Evolutionary conservation across 345 rosid species (phyloP).

Genomic region (Brassica nigra): DNA sequence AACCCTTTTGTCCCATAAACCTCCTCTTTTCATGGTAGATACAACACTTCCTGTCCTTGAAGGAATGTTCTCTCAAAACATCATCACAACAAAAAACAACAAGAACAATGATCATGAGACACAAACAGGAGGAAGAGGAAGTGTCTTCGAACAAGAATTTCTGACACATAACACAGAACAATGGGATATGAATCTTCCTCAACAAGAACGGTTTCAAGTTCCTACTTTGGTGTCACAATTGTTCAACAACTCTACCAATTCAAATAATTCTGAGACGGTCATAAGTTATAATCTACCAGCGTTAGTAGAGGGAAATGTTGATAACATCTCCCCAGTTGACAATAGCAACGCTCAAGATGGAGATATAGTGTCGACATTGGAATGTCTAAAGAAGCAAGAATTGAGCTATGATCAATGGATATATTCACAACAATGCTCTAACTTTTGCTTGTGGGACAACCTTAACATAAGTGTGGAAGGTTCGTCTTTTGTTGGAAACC

Average conservation of each 20-base stretch:
- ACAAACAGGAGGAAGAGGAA: conserved; percentile 40
- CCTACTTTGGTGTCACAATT: conserved; percentile 41
- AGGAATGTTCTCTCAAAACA: conserved; percentile 47
- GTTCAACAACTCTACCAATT: conserved; percentile 45
- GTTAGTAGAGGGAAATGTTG: conserved; percentile 61
- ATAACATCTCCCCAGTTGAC: conserved; percentile 41
- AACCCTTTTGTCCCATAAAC: conserved; percentile 52
- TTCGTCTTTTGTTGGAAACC: conserved; percentile 51
- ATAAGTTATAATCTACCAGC: conserved; percentile 62
- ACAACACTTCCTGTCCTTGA: conserved; percentile 42
- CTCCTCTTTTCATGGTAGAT: conserved; percentile 75
- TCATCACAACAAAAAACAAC: conserved; percentile 34
- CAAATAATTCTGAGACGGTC: conserved; percentile 31
- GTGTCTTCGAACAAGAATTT: conserved; percentile 41
- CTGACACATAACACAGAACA: conserved; percentile 41
- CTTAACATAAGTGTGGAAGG: conserved; percentile 55
- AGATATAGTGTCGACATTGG: conserved; percentile 55
- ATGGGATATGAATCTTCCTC: conserved; percentile 55
- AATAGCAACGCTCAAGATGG: conserved; percentile 51
- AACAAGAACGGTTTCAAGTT: conserved; percentile 50
- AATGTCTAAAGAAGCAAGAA: conserved; percentile 66
- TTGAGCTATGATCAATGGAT: conserved; percentile 69
- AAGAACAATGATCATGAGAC: conserved; percentile 26
- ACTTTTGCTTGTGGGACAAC: conserved; percentile 72
- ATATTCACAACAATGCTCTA: conserved; percentile 74